A percentile compares a stretch with the other conserved stretches of the same genome.
Evolutionary conservation across 352 stramenopile species (phyloP).

Genomic region (Phytophthora cajani): DNA sequence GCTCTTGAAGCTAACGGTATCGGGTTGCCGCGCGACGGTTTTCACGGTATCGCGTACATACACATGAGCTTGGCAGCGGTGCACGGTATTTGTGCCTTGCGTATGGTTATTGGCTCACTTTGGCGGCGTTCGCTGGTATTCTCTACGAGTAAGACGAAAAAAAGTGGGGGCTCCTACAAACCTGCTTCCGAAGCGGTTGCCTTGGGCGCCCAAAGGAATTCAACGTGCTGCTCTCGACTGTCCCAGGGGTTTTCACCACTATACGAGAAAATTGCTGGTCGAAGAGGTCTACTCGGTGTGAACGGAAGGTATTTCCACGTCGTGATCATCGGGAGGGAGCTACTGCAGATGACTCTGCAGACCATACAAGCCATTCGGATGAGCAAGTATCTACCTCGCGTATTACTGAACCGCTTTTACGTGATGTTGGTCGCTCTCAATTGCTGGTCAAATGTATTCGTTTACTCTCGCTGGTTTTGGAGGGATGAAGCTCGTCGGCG

Average conservation of each 20-base stretch:
- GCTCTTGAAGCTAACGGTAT: too few relatives aligned
- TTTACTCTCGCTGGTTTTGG: conserved; percentile 28
- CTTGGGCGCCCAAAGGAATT: not conserved
- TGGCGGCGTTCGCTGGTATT: not conserved
- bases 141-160: not conserved
- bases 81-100: not conserved
- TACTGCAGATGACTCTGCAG: conserved; percentile 27
- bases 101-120: not conserved
- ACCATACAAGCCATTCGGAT: conserved; percentile 34
- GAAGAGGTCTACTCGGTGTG: conserved; percentile 10
- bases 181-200: not conserved
- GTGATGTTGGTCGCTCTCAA: conserved; percentile 39
- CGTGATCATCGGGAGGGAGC: conserved; percentile 22
- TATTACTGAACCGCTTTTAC: conserved; percentile 43
- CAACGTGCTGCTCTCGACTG: not conserved
- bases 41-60: not conserved
- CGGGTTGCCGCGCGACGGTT: not conserved
- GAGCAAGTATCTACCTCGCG: conserved; percentile 29
- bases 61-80: not conserved
- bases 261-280: conserved; percentile 6
- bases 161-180: not conserved
- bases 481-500: conserved; percentile 24
- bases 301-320: conserved; percentile 28
- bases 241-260: conserved; percentile 2
- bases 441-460: conserved; percentile 31